A percentile compares a stretch with the other conserved stretches of the same genome.
phyloP scores from a whole-genome alignment of 2,329 filamentous ascomycete genomes.

The Diaporthe aspalathi region DNA sequence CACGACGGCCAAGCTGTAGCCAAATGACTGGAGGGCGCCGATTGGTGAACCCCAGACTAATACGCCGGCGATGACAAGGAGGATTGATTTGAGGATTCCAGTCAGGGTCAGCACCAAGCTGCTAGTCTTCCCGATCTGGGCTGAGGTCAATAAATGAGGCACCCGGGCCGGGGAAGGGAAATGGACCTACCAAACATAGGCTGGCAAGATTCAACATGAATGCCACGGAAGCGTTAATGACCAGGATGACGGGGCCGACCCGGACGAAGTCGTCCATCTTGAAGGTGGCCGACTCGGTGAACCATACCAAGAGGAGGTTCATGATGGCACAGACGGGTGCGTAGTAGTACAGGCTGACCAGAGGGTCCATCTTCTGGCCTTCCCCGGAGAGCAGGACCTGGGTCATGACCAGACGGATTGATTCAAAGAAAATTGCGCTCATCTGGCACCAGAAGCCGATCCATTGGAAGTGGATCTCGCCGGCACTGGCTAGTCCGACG shows the following conservation, averaged over 20 bases:
- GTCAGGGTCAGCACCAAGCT: conserved; percentile 87
- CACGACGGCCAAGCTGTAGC: conserved; percentile 76
- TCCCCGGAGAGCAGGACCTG: conserved; percentile 81
- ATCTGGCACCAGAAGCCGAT: conserved; percentile 76
- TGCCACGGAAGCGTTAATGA: conserved; percentile 78
- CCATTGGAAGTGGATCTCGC: conserved; percentile 77
- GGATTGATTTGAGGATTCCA: conserved; percentile 88
- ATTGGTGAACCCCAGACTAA: conserved; percentile 82
- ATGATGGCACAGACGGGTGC: conserved; percentile 85
- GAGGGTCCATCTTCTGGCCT: conserved; percentile 87
- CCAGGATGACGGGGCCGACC: conserved; percentile 72
- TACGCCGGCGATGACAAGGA: conserved; percentile 81
- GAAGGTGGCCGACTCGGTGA: conserved; percentile 76
- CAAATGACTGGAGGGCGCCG: conserved; percentile 76
- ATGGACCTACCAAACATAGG: conserved; percentile 79
- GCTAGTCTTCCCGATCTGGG: conserved; percentile 87
- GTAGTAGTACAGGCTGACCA: conserved; percentile 91
- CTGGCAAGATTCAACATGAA: conserved; percentile 86
- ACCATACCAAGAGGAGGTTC: conserved; percentile 77
- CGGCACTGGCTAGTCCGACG: conserved; percentile 64
- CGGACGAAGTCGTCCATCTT: conserved; percentile 73
- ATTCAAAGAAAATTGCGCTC: conserved; percentile 83
- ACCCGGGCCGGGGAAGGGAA: no score
- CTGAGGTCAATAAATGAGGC: conserved; percentile 35
- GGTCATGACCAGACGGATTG: conserved; percentile 85